Percentiles rank a stretch among this genome's conserved stretches.
These are phyloP conservation scores for Coemansia sp. DNA, from an alignment of 192 early-diverging fungal genomes.

Conservation along the genomic window DNA sequence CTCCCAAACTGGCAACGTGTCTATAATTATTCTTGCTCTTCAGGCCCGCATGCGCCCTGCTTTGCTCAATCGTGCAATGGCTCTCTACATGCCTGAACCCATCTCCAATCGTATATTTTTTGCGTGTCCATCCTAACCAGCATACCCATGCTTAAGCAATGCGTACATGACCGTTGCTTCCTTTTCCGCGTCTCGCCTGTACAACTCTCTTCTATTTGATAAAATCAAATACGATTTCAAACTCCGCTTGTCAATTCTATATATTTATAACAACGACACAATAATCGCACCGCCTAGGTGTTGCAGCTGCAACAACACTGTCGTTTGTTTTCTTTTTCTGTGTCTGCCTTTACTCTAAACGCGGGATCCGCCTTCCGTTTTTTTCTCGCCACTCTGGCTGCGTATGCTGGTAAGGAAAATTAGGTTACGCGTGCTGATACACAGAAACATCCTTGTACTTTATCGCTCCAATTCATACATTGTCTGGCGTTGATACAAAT, in stretches of 20 bases:
- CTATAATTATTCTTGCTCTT: too few species aligned
- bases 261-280: not conserved
- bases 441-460: not conserved
- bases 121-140: not conserved
- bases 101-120: slow-evolving; percentile 1
- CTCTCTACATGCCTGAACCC: not conserved
- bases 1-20: not conserved
- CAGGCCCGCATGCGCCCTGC: slow-evolving; percentile 10
- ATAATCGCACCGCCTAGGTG: too few species aligned
- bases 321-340: too few species aligned
- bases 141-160: not conserved
- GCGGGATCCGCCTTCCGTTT: not conserved
- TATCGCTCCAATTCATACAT: too few species aligned
- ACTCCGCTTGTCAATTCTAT: slow-evolving; percentile 2
- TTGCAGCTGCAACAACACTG: too few species aligned
- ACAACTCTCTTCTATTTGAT: not conserved
- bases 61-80: slow-evolving; percentile 6
- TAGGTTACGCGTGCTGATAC: not conserved
- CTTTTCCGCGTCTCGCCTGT: not conserved
- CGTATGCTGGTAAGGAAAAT: slow-evolving; percentile 2
- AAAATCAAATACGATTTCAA: not conserved
- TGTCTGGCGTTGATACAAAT: too few species aligned
- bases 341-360: too few species aligned
- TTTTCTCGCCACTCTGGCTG: not conserved
- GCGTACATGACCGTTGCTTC: not conserved